Evolutionary conservation across 148 eudicot genomes (phyloP), one percentile per base, ranked within the genome.

Genomic region (Limonium bicolor): DNA sequence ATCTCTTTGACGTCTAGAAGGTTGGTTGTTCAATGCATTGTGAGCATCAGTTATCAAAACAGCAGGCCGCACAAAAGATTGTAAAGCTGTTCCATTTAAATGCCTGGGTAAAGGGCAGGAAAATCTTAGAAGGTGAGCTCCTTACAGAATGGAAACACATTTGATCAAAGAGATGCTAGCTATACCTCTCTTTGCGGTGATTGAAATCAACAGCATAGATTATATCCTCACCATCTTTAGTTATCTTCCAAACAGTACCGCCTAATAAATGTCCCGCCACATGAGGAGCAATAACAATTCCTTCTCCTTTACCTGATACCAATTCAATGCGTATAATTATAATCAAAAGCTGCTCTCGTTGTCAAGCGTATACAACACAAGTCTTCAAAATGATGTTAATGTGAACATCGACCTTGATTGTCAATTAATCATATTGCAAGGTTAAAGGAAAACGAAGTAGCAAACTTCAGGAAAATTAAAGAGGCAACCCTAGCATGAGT

Each of bases 201-300:
- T 90, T 84, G 55, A 90, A 90, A 67, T 90, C 97, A 44, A 90
- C 95, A 50, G 93, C 97, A 63, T 90, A 90, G 42, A 90, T 72
- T 37, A 90, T 76, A 68, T 90, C 97, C 54, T 90, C 95, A 26
- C 97, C 97, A 59, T 84, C 97, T 61, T 90, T 90, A 42, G 95
- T 80, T 51, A 90, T 73, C 60, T 76, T 80, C 97, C 97, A 90
- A 40, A 84, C 63, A 20, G 97, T 80, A 50, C 97, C 95, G 54
- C 97, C 97, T 66, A 90, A 60, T 50, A 90, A 71, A 62, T 84
- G 97, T 33, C 97, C 97, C 58, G 87, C 94, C 29, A 76, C 93
- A 62, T 77, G 95, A 43, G 97, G 97, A 52, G 97, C 87, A 63
- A 90, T 84, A 26, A 90, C 97, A 30, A 90, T 90, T 37, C 97